phyloP scores from a whole-genome alignment of 805 yeast genomes.

The Kazachstania martiniae region DNA sequence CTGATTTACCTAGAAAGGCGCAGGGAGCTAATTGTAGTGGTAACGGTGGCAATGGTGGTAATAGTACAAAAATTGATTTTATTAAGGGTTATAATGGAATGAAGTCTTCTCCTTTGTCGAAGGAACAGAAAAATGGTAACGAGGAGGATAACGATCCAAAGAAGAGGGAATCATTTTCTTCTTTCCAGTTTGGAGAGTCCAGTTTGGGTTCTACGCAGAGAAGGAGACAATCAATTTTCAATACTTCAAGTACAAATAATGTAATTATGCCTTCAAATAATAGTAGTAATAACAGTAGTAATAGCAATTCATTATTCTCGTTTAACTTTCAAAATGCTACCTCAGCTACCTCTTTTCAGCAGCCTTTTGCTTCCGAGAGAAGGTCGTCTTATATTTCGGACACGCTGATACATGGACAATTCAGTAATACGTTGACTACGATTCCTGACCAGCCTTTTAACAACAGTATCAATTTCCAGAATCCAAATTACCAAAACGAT shows the following conservation, averaged over 20 bases:
- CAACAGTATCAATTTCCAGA: background rate
- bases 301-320: too few relatives aligned
- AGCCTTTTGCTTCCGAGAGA: constrained; percentile 34
- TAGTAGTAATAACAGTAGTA: background rate
- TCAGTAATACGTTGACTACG: background rate
- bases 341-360: background rate
- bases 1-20: constrained; percentile 20
- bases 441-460: background rate
- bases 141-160: background rate
- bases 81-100: constrained; percentile 14
- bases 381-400: constrained; percentile 72
- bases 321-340: background rate
- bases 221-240: constrained; percentile 11
- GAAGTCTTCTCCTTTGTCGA: constrained; percentile 1
- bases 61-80: constrained; percentile 13
- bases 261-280: background rate
- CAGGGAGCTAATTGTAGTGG: background rate
- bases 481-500: background rate
- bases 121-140: background rate
- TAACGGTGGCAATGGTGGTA: background rate
- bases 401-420: constrained; percentile 31
- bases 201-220: background rate
- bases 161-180: background rate
- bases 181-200: too few relatives aligned
- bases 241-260: constrained; percentile 1